Base-by-base conservation (phyloP, 345 rosid genomes). In the Crucihimalaya himalaica region DNA sequence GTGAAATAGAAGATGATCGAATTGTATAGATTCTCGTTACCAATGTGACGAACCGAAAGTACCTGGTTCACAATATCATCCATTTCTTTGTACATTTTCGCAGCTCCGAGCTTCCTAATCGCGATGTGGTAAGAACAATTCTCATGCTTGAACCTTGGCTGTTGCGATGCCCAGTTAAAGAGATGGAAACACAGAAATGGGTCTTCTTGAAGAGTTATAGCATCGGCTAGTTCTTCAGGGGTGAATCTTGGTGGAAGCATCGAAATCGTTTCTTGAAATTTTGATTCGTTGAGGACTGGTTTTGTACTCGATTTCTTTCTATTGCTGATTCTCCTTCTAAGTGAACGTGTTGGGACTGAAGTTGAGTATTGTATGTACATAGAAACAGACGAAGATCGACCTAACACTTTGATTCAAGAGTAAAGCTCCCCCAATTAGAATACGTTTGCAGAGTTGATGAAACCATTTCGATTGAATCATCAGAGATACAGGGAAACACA, bases 61-160 rank as follows among this genome's bases (percentile, higher is more conserved):
- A 86, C 86, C 56, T 94, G 95, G 78, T 89, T 89, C 21, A 94
- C 95, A 37, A 93, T 82, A 70, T 74, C 82, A 60, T 94, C 96
- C 97, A 94, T 94, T 69, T 88, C 97, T 65, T 86, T 51, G 51
- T 91, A 93, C 92, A 93, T 81, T 80, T 89, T 82, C 0, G 96
- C 90, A 6, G 81, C 83, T 32, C 98, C 97, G 2, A 89, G 96
- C 88, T 86, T 93, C 83, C 88, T 83, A 48, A 91, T 86, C 9
- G 85, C 84, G 27, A 80, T 75, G 54, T 88, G 96, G 78, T 86
- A 91, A 55, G 96, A 81, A 20, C 76, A 84, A 14, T 73, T 74
- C 52, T 83, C 84, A 42, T 91, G 95, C 68, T 83, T 82, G 76
- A 94, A 94, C 74, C 98, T 80, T 0, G 83, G 93, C 70, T 91